A percentile compares a stretch with the other conserved stretches of the same genome.
phyloP scores from a whole-genome alignment of 2,329 filamentous ascomycete species.

The Colletotrichum australisinense region DNA sequence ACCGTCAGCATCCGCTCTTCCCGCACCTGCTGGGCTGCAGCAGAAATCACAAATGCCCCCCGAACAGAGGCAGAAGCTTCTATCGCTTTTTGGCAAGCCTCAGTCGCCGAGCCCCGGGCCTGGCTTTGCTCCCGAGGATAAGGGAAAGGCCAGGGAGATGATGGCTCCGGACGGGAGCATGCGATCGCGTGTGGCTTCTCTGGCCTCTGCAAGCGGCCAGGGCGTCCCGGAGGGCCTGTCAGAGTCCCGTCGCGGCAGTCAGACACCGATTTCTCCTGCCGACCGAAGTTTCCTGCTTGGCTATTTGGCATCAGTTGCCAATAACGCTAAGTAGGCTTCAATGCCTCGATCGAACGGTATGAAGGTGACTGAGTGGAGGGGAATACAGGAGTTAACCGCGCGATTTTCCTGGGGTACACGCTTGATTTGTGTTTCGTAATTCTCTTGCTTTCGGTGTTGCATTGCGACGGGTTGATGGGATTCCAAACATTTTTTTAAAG shows the following conservation, averaged over 20 bases:
- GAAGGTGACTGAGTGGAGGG: not conserved
- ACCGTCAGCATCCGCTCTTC: constrained; percentile 43
- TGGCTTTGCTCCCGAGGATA: constrained; percentile 34
- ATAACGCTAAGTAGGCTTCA: constrained; percentile 41
- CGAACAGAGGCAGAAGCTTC: constrained; percentile 58
- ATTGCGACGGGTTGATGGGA: constrained; percentile 21
- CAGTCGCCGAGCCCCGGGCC: constrained; percentile 38
- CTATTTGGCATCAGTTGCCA: constrained; percentile 72
- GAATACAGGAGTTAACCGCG: not conserved
- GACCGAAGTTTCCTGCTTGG: constrained; percentile 82
- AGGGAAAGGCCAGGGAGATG: constrained; percentile 46
- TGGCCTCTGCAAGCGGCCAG: constrained; percentile 54
- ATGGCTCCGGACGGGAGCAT: constrained; percentile 39
- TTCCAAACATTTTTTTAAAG: constrained; percentile 5
- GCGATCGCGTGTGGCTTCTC: constrained; percentile 55
- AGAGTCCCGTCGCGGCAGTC: constrained; percentile 57
- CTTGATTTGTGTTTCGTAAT: constrained; percentile 5
- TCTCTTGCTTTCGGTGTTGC: not conserved
- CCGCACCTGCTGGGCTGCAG: constrained; percentile 42
- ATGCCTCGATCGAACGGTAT: not conserved
- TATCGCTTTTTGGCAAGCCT: constrained; percentile 73
- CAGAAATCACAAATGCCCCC: constrained; percentile 49
- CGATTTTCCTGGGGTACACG: not conserved
- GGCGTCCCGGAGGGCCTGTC: constrained; percentile 38
- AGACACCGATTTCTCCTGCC: constrained; percentile 72